Evolutionary conservation across 1,139 yeast genomes (phyloP).

Genomic region (Suhomyces bribrorum): DNA sequence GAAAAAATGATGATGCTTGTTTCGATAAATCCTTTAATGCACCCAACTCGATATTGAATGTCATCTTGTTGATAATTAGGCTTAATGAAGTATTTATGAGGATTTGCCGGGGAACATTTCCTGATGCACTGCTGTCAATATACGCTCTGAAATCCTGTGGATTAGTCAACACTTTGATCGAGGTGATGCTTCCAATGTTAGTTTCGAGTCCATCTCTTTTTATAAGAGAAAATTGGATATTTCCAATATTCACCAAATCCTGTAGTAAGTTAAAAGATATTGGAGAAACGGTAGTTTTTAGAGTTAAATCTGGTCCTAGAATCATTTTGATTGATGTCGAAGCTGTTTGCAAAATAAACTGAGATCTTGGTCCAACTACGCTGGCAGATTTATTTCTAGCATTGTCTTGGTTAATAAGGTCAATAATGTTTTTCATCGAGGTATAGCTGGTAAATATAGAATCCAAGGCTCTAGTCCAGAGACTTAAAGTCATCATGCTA

Average conservation of each 20-base stretch:
- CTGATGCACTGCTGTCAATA: slow-evolving; percentile 26
- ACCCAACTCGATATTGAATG: slow-evolving; percentile 16
- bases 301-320: slow-evolving; percentile 11
- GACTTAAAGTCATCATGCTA: slow-evolving; percentile 19
- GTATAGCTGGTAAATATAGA: slow-evolving; percentile 9
- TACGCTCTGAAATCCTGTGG: slow-evolving; percentile 29
- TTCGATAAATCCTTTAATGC: slow-evolving; percentile 17
- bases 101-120: slow-evolving; percentile 25
- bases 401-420: not conserved
- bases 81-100: slow-evolving; percentile 21
- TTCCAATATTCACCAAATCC: slow-evolving; percentile 33
- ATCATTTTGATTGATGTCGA: slow-evolving; percentile 21
- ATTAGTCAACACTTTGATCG: slow-evolving; percentile 22
- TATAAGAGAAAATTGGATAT: slow-evolving; percentile 20
- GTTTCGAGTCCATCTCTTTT: not conserved
- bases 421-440: slow-evolving; percentile 9
- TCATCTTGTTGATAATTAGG: slow-evolving; percentile 23
- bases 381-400: not conserved
- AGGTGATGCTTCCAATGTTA: slow-evolving; percentile 17
- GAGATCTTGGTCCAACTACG: slow-evolving; percentile 2
- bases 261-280: slow-evolving; percentile 35
- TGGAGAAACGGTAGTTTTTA: slow-evolving; percentile 36
- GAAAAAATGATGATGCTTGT: slow-evolving; percentile 15
- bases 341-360: slow-evolving; percentile 37
- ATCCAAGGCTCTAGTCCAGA: slow-evolving; percentile 15